These are phyloP conservation scores for Mucor irregularis DNA, from an alignment of 371 early-diverging fungal genomes.

Conservation along the genomic window DNA sequence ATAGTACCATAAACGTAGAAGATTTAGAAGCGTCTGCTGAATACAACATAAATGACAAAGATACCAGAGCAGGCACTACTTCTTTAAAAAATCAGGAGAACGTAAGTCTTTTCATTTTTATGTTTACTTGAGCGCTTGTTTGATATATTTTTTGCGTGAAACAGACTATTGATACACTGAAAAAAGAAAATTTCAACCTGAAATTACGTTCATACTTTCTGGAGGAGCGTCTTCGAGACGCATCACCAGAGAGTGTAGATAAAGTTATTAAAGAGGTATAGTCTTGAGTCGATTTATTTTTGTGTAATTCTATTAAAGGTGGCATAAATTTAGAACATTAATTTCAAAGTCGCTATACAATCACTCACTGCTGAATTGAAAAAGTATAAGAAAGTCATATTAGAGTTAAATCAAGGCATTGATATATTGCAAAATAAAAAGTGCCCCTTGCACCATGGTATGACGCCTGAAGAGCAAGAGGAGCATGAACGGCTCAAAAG, in stretches of 20 bases:
- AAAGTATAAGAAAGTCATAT: constrained; percentile 50
- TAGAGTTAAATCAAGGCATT: constrained; percentile 47
- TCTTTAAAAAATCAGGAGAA: constrained; percentile 69
- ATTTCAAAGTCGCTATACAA: constrained; percentile 55
- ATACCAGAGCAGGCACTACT: constrained; percentile 28
- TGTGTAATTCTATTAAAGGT: too few species aligned
- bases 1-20: neutral
- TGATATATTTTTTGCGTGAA: neutral
- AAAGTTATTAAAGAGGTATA: constrained; percentile 59
- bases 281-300: too few species aligned
- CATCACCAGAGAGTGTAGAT: constrained; percentile 62
- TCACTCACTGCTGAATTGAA: constrained; percentile 48
- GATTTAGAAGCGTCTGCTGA: neutral
- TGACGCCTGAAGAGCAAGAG: constrained; percentile 50
- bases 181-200: constrained; percentile 72
- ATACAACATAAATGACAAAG: constrained; percentile 8
- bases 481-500: constrained; percentile 42
- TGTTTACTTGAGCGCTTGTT: neutral
- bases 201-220: constrained; percentile 69
- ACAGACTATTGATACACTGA: constrained; percentile 68
- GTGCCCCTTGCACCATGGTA: constrained; percentile 56
- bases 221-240: constrained; percentile 58
- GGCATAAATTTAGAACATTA: constrained; percentile 58
- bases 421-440: constrained; percentile 47
- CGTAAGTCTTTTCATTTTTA: constrained; percentile 28